These are phyloP conservation scores for Apocynum venetum DNA, from an alignment of 257 asterid genomes.

Conservation along the genomic window DNA sequence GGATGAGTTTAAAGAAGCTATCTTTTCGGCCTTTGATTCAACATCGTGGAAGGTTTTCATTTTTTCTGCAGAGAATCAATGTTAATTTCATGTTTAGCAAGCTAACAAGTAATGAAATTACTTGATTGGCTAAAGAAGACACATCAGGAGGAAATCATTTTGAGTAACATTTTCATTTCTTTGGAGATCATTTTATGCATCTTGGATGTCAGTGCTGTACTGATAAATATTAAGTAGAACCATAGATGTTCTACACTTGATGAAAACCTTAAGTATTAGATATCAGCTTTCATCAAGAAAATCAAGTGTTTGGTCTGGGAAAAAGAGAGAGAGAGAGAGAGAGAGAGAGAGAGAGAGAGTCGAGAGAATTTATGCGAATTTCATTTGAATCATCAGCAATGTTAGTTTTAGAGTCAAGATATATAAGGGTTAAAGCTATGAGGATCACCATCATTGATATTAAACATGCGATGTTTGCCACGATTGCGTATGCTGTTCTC, in stretches of 20 bases:
- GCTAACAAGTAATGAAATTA: not conserved
- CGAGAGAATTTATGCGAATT: not conserved
- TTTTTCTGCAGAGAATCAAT: slow-evolving; percentile 17
- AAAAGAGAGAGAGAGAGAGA: not conserved
- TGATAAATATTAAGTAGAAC: not conserved
- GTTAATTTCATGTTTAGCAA: not conserved
- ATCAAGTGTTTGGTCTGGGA: not conserved
- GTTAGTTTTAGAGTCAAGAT: not conserved
- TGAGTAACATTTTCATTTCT: not conserved
- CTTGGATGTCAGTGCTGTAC: not conserved
- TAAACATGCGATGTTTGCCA: not conserved
- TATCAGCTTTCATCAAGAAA: not conserved
- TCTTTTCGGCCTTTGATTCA: slow-evolving; percentile 78
- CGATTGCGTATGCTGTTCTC: not conserved
- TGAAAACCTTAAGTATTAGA: not conserved
- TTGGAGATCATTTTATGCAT: not conserved
- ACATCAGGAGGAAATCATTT: not conserved
- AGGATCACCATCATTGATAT: not conserved
- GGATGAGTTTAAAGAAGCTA: slow-evolving; percentile 79
- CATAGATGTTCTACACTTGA: not conserved
- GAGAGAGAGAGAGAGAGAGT: not conserved
- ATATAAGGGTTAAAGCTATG: not conserved
- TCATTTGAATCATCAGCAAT: not conserved
- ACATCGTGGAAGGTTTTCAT: slow-evolving; percentile 94
- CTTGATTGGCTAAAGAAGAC: not conserved